A percentile compares a stretch with the other conserved stretches of the same genome.
phyloP scores from a whole-genome alignment of 768 basidiomycete genomes.

The Phanerodontia chrysosporium region DNA sequence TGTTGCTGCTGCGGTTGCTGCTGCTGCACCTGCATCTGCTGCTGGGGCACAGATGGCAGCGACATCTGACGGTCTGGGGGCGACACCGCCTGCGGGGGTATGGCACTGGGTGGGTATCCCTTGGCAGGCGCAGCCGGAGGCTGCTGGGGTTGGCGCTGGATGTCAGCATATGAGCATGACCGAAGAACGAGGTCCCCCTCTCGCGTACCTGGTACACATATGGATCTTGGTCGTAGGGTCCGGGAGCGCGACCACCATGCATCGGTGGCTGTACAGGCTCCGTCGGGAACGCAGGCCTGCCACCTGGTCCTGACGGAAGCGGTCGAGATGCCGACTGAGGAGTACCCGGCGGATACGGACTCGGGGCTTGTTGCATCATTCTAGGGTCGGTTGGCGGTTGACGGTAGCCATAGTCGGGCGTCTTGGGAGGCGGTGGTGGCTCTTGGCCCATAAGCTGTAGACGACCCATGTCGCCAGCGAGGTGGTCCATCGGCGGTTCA shows the following conservation, averaged over 20 bases:
- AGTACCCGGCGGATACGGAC: slow-evolving; percentile 17
- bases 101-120: background rate
- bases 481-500: slow-evolving; percentile 11
- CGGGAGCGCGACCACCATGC: slow-evolving; percentile 27
- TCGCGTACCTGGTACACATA: slow-evolving; percentile 35
- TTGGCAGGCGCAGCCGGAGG: slow-evolving; percentile 1
- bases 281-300: slow-evolving; percentile 41
- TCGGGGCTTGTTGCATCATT: slow-evolving; percentile 15
- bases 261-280: slow-evolving; percentile 28
- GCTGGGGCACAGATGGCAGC: slow-evolving; percentile 26
- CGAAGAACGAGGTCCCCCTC: slow-evolving; percentile 3
- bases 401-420: slow-evolving; percentile 20
- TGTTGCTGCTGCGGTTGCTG: slow-evolving; percentile 36
- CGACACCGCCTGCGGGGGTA: slow-evolving; percentile 15
- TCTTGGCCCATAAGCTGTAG: slow-evolving; percentile 19
- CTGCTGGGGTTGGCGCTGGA: background rate
- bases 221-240: slow-evolving; percentile 34
- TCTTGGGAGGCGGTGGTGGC: slow-evolving; percentile 16
- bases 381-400: slow-evolving; percentile 15
- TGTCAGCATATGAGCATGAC: background rate
- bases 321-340: slow-evolving; percentile 32
- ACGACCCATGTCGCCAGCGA: slow-evolving; percentile 12
- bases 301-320: slow-evolving; percentile 40
- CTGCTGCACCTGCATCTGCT: slow-evolving; percentile 19
- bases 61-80: slow-evolving; percentile 22